Percentiles rank a stretch among this genome's conserved stretches.
These are phyloP conservation scores for Aspergillus glaucus DNA, from an alignment of 2,329 filamentous ascomycete species.

Conservation along the genomic window DNA sequence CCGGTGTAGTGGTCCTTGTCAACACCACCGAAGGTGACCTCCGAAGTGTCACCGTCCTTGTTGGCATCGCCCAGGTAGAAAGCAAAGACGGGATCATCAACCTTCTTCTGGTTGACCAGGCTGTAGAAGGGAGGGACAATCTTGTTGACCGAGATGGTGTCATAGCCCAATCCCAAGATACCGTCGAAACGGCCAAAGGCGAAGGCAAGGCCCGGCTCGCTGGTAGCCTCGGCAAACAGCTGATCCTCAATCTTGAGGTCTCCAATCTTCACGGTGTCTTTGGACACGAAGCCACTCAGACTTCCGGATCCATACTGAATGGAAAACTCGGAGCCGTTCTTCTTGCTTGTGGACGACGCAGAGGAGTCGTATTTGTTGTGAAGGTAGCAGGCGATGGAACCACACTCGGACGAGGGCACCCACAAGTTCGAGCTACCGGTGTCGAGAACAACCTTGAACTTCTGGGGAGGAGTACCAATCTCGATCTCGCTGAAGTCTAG, in stretches of 20 bases:
- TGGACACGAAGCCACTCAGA: constrained; percentile 86
- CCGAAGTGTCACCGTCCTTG: constrained; percentile 67
- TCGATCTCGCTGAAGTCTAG: constrained; percentile 94
- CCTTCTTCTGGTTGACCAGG: constrained; percentile 80
- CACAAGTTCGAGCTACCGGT: constrained; percentile 98
- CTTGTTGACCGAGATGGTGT: constrained; percentile 93
- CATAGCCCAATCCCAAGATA: constrained; percentile 88
- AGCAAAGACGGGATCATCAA: constrained; percentile 89
- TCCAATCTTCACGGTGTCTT: constrained; percentile 79
- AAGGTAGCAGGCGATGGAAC: constrained; percentile 95
- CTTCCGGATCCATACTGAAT: constrained; percentile 94
- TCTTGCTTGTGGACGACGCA: constrained; percentile 81
- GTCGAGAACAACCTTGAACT: constrained; percentile 97
- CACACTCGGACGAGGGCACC: constrained; percentile 87
- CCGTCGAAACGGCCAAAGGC: constrained; percentile 97
- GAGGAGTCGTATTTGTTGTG: constrained; percentile 95
- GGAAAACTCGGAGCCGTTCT: constrained; percentile 86
- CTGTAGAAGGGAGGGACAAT: constrained; percentile 96
- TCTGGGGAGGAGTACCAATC: constrained; percentile 84
- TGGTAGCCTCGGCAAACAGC: constrained; percentile 93
- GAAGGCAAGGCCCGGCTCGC: constrained; percentile 92
- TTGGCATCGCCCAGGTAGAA: constrained; percentile 85
- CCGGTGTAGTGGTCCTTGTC: constrained; percentile 76
- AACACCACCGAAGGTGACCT: constrained; percentile 83
- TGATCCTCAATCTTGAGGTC: constrained; percentile 83